Percentiles rank a stretch among this genome's conserved stretches.
Conservation (phyloP, 2,329 filamentous ascomycete species). For the Trichophyton rubrum region DNA sequence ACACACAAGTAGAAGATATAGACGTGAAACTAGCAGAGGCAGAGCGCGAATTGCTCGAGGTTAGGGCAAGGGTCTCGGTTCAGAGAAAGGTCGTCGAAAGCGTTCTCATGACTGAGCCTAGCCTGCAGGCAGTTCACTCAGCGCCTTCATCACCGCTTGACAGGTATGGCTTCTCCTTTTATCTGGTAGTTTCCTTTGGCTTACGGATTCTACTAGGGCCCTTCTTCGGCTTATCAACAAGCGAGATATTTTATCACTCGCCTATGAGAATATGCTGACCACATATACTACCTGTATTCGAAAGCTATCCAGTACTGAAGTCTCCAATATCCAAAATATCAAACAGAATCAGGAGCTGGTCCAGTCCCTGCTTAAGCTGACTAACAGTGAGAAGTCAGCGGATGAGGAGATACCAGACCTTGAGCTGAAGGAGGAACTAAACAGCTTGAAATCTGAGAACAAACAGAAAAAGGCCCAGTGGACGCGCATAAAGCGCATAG, state of each 20-base stretch:
- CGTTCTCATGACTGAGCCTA: conserved; percentile 59
- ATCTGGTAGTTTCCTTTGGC: not conserved
- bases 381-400: conserved; percentile 41
- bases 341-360: conserved; percentile 53
- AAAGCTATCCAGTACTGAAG: conserved; percentile 45
- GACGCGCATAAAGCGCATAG: conserved; percentile 63
- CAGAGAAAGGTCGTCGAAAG: conserved; percentile 56
- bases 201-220: conserved; percentile 37
- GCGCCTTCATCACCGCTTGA: conserved; percentile 54
- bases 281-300: conserved; percentile 41
- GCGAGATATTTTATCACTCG: conserved; percentile 54
- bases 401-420: conserved; percentile 44
- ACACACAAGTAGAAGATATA: conserved; percentile 31
- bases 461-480: conserved; percentile 53
- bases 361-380: conserved; percentile 49
- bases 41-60: conserved; percentile 55
- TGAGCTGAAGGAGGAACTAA: conserved; percentile 43
- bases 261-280: conserved; percentile 48
- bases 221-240: conserved; percentile 53
- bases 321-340: conserved; percentile 45
- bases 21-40: conserved; percentile 41
- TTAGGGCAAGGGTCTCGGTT: conserved; percentile 56
- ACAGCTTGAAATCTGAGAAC: conserved; percentile 46
- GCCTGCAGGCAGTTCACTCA: conserved; percentile 63
- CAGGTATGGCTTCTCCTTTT: conserved; percentile 39